These are phyloP conservation scores for Sporodiniella umbellata DNA, from an alignment of 371 early-diverging fungal genomes.

Conservation along the genomic window DNA sequence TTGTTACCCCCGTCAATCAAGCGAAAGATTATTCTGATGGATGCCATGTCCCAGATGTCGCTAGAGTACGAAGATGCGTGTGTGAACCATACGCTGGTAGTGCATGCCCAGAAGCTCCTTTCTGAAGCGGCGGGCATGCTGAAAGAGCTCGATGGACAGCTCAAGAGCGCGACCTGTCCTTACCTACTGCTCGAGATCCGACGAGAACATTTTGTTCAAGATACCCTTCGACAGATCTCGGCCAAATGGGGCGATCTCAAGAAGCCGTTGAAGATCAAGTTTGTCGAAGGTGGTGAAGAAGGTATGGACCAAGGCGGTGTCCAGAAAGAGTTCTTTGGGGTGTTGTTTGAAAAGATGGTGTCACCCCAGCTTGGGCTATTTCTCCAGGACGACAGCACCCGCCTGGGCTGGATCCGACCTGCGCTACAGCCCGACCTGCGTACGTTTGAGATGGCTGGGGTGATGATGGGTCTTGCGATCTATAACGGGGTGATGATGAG, in stretches of 20 bases:
- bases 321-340: slow-evolving; percentile 93
- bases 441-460: slow-evolving; percentile 87
- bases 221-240: slow-evolving; percentile 67
- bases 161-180: slow-evolving; percentile 64
- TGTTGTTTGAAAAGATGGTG: slow-evolving; percentile 86
- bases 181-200: slow-evolving; percentile 77
- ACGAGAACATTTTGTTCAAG: slow-evolving; percentile 63
- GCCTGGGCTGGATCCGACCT: slow-evolving; percentile 86
- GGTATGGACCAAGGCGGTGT: slow-evolving; percentile 95
- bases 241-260: slow-evolving; percentile 59
- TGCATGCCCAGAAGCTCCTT: slow-evolving; percentile 68
- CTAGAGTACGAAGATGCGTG: slow-evolving; percentile 81
- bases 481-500: slow-evolving; percentile 92
- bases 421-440: slow-evolving; percentile 30
- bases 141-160: slow-evolving; percentile 31
- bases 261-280: slow-evolving; percentile 80
- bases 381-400: slow-evolving; percentile 60
- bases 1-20: slow-evolving; percentile 73
- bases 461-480: slow-evolving; percentile 90
- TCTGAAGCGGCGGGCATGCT: slow-evolving; percentile 48
- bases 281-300: slow-evolving; percentile 83
- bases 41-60: slow-evolving; percentile 83
- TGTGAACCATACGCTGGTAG: slow-evolving; percentile 71
- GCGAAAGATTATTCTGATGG: slow-evolving; percentile 74
- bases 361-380: slow-evolving; percentile 74